These are phyloP conservation scores for Castanea crenata DNA, from an alignment of 306 rosid genomes.

Conservation along the genomic window DNA sequence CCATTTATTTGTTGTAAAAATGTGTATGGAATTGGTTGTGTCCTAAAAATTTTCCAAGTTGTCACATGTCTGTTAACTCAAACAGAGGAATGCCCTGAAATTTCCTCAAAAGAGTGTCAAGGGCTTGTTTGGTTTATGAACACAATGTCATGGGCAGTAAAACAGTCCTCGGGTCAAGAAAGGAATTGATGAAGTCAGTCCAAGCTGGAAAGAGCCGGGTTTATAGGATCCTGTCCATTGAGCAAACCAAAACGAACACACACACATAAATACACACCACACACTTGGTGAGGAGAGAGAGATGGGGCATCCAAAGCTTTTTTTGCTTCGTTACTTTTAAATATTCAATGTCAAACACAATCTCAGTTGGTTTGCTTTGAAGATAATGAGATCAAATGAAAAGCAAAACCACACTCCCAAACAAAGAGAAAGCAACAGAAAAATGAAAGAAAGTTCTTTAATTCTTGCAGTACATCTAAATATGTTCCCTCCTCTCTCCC, in stretches of 20 bases:
- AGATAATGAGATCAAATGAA: slow-evolving; percentile 26
- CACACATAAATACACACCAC: slow-evolving; percentile 1
- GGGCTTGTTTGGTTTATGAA: slow-evolving; percentile 29
- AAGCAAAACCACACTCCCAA: slow-evolving; percentile 38
- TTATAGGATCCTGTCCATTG: slow-evolving; percentile 84
- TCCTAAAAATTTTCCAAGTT: slow-evolving; percentile 1
- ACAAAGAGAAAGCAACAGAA: slow-evolving; percentile 37
- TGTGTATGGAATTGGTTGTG: no score
- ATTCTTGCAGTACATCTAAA: slow-evolving; percentile 54
- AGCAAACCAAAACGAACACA: slow-evolving; percentile 32
- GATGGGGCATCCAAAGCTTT: slow-evolving; percentile 48
- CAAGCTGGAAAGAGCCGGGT: slow-evolving; percentile 75
- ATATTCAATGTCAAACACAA: slow-evolving; percentile 28
- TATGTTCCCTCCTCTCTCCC: slow-evolving; percentile 44
- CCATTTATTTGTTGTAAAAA: no score
- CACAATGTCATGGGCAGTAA: slow-evolving; percentile 34
- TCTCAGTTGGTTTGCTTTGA: slow-evolving; percentile 28
- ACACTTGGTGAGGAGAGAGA: slow-evolving; percentile 10
- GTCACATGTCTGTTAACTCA: slow-evolving; percentile 29
- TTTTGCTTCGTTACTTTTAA: slow-evolving; percentile 17
- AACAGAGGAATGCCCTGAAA: slow-evolving; percentile 21
- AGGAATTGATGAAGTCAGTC: slow-evolving; percentile 44
- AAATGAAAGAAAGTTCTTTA: slow-evolving; percentile 35
- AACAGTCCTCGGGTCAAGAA: slow-evolving; percentile 40
- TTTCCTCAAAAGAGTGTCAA: slow-evolving; percentile 5